phyloP scores from a whole-genome alignment of 2,329 filamentous ascomycete species.

The Ceratocystiopsis sp. region DNA sequence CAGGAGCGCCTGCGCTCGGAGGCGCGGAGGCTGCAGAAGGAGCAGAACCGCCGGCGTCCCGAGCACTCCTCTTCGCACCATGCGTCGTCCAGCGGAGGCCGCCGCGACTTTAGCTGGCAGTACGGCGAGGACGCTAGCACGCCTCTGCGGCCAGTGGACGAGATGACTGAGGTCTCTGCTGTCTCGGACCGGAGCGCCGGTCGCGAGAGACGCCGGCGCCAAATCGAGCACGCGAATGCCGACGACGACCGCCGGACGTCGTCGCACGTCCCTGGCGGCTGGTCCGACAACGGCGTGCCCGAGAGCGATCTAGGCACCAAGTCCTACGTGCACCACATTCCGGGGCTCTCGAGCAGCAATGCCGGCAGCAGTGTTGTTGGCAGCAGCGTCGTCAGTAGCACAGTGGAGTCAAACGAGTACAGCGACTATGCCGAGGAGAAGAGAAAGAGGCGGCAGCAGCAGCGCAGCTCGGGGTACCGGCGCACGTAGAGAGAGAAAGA shows the following conservation, averaged over 20 bases:
- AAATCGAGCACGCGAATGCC: conserved; percentile 13
- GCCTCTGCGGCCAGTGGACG: conserved; percentile 16
- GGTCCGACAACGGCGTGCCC: conserved; percentile 10
- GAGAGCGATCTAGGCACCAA: conserved; percentile 37
- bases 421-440: conserved; percentile 24
- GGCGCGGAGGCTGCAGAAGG: conserved; percentile 36
- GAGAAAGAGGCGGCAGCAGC: conserved; percentile 22
- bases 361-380: not conserved
- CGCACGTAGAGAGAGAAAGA: not conserved
- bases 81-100: conserved; percentile 9
- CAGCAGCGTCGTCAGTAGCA: conserved; percentile 2
- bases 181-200: no score
- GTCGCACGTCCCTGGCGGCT: conserved; percentile 20
- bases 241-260: conserved; percentile 6
- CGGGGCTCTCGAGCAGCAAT: conserved; percentile 23
- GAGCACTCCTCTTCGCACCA: conserved; percentile 3
- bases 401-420: conserved; percentile 16
- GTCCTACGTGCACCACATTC: conserved; percentile 38
- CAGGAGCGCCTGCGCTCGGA: conserved; percentile 38
- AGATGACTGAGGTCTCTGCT: conserved; percentile 3
- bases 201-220: no score
- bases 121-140: conserved; percentile 19
- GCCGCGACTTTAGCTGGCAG: conserved; percentile 38
- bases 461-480: conserved; percentile 8
- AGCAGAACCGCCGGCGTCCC: conserved; percentile 22